Evolutionary conservation across 306 rosid genomes (phyloP).

Genomic region (Parietaria judaica): DNA sequence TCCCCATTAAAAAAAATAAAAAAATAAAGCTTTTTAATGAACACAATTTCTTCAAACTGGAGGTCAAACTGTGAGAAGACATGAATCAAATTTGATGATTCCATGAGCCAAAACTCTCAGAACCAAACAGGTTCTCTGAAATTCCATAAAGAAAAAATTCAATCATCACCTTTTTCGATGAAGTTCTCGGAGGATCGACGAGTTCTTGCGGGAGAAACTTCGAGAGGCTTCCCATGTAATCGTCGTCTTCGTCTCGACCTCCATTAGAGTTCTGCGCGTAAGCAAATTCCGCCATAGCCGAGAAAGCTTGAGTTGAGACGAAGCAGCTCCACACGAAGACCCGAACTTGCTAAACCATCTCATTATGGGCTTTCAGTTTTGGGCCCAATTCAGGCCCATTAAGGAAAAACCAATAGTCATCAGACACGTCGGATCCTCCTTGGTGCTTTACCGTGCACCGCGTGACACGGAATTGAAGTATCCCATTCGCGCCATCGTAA

Average conservation of each 20-base stretch:
- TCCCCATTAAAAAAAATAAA: no score
- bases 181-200: conserved; percentile 26
- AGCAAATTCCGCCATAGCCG: conserved; percentile 51
- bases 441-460: not conserved
- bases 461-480: not conserved
- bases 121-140: not conserved
- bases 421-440: not conserved
- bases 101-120: no score
- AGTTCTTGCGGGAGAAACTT: conserved; percentile 47
- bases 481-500: not conserved
- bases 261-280: conserved; percentile 14
- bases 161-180: conserved; percentile 35
- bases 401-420: not conserved
- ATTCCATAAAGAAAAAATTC: not conserved
- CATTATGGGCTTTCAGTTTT: not conserved
- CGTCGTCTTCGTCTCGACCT: conserved; percentile 35
- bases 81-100: no score
- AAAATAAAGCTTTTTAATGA: no score
- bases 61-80: no score
- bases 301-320: not conserved
- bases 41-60: no score
- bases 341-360: not conserved
- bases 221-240: conserved; percentile 85
- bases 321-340: not conserved
- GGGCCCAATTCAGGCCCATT: not conserved